phyloP scores from a whole-genome alignment of 2,329 filamentous ascomycete species.

The Didymella pomorum region DNA sequence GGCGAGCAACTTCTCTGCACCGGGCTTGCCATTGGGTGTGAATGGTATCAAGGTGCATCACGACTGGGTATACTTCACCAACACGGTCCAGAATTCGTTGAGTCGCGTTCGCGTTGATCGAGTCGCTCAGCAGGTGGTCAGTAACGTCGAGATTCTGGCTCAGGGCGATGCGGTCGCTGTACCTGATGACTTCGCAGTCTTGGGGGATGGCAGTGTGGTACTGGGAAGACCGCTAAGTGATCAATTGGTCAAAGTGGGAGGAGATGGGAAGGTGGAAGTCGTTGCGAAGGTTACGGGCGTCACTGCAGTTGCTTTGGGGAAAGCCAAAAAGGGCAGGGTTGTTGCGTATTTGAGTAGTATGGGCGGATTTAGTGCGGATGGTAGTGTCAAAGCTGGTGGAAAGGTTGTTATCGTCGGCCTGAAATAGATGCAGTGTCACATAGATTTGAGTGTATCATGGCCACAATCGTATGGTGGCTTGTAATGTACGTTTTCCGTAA shows the following conservation, averaged over 20 bases:
- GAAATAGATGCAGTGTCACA: too few relatives aligned
- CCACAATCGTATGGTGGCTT: too few relatives aligned
- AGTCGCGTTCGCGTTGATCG: not conserved
- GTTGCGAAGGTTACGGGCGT: not conserved
- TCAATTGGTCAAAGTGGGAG: not conserved
- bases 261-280: not conserved
- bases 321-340: not conserved
- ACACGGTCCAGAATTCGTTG: not conserved
- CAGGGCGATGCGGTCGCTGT: not conserved
- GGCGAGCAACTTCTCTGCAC: not conserved
- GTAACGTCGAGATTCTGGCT: not conserved
- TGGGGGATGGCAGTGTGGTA: not conserved
- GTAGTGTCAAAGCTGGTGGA: not conserved
- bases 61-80: not conserved
- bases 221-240: not conserved
- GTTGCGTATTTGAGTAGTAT: not conserved
- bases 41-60: not conserved
- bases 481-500: too few relatives aligned
- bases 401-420: too few relatives aligned
- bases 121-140: not conserved
- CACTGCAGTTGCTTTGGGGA: not conserved
- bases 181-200: not conserved
- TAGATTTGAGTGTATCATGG: too few relatives aligned
- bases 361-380: not conserved
- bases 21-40: not conserved